phyloP scores from a whole-genome alignment of 495 filamentous ascomycete species.

The Amphirosellinia nigrospora region DNA sequence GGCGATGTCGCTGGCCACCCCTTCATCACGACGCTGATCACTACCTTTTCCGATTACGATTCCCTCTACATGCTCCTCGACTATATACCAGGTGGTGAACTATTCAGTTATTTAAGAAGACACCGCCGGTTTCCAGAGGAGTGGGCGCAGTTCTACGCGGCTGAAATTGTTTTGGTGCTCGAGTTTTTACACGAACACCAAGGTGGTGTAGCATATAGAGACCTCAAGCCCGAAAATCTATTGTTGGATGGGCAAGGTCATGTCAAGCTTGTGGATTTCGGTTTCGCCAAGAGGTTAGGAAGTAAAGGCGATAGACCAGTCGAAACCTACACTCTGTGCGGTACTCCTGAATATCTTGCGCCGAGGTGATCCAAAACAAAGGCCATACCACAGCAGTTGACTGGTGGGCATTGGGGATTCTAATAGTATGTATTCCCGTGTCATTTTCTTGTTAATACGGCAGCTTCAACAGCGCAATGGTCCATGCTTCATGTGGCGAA shows the following conservation, averaged over 20 bases:
- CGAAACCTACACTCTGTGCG: slow-evolving; percentile 96
- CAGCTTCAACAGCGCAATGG: not conserved
- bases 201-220: slow-evolving; percentile 87
- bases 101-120: slow-evolving; percentile 91
- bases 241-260: slow-evolving; percentile 90
- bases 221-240: slow-evolving; percentile 96
- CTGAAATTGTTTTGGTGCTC: slow-evolving; percentile 91
- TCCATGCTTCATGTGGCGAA: not conserved
- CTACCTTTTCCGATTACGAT: slow-evolving; percentile 88
- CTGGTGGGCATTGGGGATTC: slow-evolving; percentile 97
- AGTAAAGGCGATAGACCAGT: slow-evolving; percentile 56
- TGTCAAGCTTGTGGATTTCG: slow-evolving; percentile 97
- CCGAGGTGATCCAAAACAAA: slow-evolving; percentile 97
- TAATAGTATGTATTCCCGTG: slow-evolving; percentile 56
- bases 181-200: slow-evolving; percentile 89
- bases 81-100: slow-evolving; percentile 91
- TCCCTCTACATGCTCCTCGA: slow-evolving; percentile 94
- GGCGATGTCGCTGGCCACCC: slow-evolving; percentile 89
- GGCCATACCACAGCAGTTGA: slow-evolving; percentile 97
- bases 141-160: slow-evolving; percentile 90
- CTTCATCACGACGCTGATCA: slow-evolving; percentile 91
- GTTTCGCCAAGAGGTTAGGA: slow-evolving; percentile 86
- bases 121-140: slow-evolving; percentile 84
- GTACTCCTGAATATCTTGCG: slow-evolving; percentile 95
- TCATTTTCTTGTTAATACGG: not conserved